Evolutionary conservation across 2,329 filamentous ascomycete species (phyloP).

Genomic region (Calonectria fujianensis): DNA sequence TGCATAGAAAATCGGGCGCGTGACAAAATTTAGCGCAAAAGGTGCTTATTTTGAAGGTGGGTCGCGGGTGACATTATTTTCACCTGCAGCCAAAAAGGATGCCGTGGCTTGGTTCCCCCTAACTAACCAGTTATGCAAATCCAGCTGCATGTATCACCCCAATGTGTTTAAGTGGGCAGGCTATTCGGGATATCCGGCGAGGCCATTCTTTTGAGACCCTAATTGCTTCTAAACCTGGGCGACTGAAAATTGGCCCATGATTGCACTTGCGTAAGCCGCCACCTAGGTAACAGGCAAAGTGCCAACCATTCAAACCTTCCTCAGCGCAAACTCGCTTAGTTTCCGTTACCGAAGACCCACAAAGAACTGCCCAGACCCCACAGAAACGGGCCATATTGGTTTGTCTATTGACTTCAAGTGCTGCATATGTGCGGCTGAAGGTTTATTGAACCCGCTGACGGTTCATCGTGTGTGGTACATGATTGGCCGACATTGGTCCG

Average conservation of each 20-base stretch:
- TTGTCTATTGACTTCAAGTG: neutral
- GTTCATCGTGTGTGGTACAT: too few species aligned
- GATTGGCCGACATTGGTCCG: neutral
- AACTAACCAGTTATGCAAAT: neutral
- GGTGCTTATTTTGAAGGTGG: neutral
- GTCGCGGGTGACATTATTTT: neutral
- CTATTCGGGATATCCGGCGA: too few species aligned
- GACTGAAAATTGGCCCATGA: neutral
- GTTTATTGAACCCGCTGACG: neutral
- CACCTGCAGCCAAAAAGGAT: too few species aligned
- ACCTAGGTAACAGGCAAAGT: neutral
- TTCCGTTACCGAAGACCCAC: neutral
- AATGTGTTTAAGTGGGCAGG: too few species aligned
- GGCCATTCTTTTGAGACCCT: neutral
- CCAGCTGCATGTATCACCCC: neutral
- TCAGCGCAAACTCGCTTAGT: neutral
- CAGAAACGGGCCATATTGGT: neutral
- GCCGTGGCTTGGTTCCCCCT: too few species aligned
- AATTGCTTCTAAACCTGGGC: neutral
- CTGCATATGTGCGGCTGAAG: neutral
- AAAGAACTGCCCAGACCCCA: neutral
- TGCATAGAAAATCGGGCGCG: neutral
- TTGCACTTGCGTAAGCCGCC: neutral
- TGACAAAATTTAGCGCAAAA: neutral
- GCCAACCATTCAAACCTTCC: neutral